These are phyloP conservation scores for Aquilaria sinensis DNA, from an alignment of 345 rosid species.

Conservation along the genomic window DNA sequence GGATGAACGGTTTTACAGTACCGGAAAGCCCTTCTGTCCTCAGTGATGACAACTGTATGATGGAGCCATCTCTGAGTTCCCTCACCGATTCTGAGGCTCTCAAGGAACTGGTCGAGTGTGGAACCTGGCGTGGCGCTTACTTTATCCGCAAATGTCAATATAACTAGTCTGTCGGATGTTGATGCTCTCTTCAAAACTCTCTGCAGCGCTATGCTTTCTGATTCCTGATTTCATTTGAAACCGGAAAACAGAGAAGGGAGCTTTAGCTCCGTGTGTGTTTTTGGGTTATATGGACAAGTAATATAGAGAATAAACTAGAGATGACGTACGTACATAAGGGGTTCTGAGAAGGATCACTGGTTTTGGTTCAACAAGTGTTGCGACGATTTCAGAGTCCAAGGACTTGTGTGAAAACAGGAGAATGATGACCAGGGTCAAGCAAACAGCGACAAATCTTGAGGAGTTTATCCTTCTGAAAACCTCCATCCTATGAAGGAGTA, in stretches of 20 bases:
- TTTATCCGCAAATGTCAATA: conserved; percentile 34
- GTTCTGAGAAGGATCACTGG: too few relatives aligned
- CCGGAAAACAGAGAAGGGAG: background rate
- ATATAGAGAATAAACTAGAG: too few relatives aligned
- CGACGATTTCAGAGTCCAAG: too few relatives aligned
- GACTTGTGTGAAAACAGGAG: too few relatives aligned
- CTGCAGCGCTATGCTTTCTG: conserved; percentile 12
- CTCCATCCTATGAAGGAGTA: too few relatives aligned
- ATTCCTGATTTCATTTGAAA: conserved; percentile 5
- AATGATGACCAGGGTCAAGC: too few relatives aligned
- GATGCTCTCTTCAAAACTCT: conserved; percentile 26
- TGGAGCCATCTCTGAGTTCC: conserved; percentile 31
- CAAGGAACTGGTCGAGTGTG: conserved; percentile 43
- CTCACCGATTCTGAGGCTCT: conserved; percentile 38
- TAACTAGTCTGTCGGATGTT: conserved; percentile 27
- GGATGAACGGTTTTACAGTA: conserved; percentile 32
- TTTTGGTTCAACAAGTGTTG: too few relatives aligned
- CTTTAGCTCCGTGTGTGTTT: background rate
- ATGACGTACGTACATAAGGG: too few relatives aligned
- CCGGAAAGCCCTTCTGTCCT: conserved; percentile 31
- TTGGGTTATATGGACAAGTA: too few relatives aligned
- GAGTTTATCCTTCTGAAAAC: too few relatives aligned
- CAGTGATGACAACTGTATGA: conserved; percentile 38
- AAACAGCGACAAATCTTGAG: too few relatives aligned
- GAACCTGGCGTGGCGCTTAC: conserved; percentile 39